Evolutionary conservation across 768 basidiomycete species (phyloP).

Genomic region (Termitomyces sp.): DNA sequence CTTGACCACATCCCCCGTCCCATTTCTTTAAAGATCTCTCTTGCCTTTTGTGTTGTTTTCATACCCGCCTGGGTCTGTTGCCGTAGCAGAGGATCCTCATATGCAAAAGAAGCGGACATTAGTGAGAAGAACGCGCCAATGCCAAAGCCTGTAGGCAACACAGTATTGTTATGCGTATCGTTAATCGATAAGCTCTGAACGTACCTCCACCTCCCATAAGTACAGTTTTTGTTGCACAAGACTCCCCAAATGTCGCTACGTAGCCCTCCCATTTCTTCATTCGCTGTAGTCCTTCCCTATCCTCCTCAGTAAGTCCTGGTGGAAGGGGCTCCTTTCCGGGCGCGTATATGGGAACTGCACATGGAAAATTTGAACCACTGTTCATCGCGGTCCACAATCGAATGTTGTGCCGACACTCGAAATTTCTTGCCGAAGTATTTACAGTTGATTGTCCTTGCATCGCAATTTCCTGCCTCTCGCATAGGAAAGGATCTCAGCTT

Average conservation of each 20-base stretch:
- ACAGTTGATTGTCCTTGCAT: conserved; percentile 1
- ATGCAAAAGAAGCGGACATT: conserved; percentile 93
- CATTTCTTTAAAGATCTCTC: conserved; percentile 90
- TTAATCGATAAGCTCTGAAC: conserved; percentile 20
- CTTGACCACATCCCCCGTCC: conserved; percentile 86
- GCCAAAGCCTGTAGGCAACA: conserved; percentile 66
- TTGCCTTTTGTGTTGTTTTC: conserved; percentile 73
- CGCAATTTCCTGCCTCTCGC: neutral
- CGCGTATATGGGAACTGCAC: conserved; percentile 71
- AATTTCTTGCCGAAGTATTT: conserved; percentile 12
- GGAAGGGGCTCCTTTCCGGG: conserved; percentile 89
- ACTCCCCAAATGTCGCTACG: conserved; percentile 74
- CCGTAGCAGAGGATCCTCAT: conserved; percentile 88
- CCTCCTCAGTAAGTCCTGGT: conserved; percentile 78
- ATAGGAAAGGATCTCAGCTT: too few relatives aligned
- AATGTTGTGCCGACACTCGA: neutral
- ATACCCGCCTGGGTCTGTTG: conserved; percentile 52
- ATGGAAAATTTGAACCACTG: conserved; percentile 24
- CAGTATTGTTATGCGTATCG: neutral
- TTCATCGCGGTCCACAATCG: conserved; percentile 13
- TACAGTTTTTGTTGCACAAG: conserved; percentile 78
- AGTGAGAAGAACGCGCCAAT: conserved; percentile 94
- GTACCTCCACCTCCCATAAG: conserved; percentile 81
- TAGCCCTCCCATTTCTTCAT: conserved; percentile 75
- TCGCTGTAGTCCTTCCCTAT: conserved; percentile 61